Evolutionary conservation across 2,329 filamentous ascomycete genomes (phyloP), one percentile per base, ranked within the genome.

Genomic region (Xylariaceae sp.): DNA sequence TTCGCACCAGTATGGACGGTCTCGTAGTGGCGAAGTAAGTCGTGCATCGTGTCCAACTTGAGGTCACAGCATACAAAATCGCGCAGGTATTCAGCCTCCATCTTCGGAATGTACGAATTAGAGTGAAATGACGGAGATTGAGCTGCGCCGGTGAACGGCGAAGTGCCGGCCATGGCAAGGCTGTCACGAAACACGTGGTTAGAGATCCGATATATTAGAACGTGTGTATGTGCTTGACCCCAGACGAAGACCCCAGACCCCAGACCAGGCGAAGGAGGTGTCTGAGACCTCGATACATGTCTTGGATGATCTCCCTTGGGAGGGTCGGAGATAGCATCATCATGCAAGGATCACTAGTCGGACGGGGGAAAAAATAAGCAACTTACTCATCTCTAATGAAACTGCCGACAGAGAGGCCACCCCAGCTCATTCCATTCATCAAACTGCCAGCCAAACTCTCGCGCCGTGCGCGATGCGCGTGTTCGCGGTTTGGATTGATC

Each of bases 381-480:
- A 88, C 93, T 86, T 86, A 99, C 94, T 99, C 94, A 78, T 99
- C 93, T 74, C 90, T 84, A 75, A 99, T 94, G 81, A 95, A 97
- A 71, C 93, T 97, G 64, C 93, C 93, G 66, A 97, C 90, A 7
- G 93, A 97, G 62, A 96, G 86, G 66, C 92, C 93, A 72, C 93
- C 93, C 92, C 93, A 99, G 76, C 92, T 97, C 87, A 96, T 92
- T 69, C 93, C 92, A 64, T 87, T 88, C 76, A 87, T 85, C 59
- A 87, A 74, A 70, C 85, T 88, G 53, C 84, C 84, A 13, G 84
- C 84, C 39, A 87, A 73, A 58, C 80, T 84, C 72, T 88, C 85
- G 67, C 85, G 79, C 64, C 85, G 80, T 56, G 78, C 80, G 62
- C 83, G 80, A 70, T 78, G 80, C 67, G 80, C 78, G 68, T 78